Base-by-base conservation (phyloP, 441 rosid genomes). In the Pelargonium myrrhifolium region DNA sequence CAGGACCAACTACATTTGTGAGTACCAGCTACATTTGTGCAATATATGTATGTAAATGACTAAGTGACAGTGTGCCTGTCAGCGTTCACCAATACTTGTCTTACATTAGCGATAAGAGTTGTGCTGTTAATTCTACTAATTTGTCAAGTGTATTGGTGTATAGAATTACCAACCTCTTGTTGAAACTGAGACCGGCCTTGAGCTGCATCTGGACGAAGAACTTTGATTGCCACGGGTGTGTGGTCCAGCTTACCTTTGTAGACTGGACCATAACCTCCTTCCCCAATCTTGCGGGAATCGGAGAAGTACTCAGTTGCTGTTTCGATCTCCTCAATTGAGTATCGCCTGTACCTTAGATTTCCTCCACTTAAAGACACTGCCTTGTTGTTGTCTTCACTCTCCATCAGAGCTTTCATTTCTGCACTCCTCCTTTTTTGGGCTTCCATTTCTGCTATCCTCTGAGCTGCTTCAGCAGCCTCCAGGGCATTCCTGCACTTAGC, bases 191-290 rank as follows among this genome's bases (percentile, higher is more conserved):
- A 71, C 68, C 82, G 77, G 20, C 97, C 98, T 78, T 90, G 97
- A 68, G 84, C 84, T 0, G 96, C 97, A 43, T 90, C 98, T 26
- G 94, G 86, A 22, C 90, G 82, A 28, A 93, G 79, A 61, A 89
- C 96, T 83, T 89, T 93, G 39, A 90, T 68, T 7, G 98, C 96
- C 24, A 89, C 96, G 0, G 84, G 79, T 2, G 98, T 93, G 59
- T 84, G 89, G 74, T 90, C 89, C 65, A 93, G 74, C 35, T 69
- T 60, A 53, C 88, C 76, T 70, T 67, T 80, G 80, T 78, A 93
- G 20, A 90, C 98, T 22, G 98, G 96, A 12, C 96, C 96, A 65
- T 90, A 90, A 40, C 98, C 98, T 51, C 98, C 97, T 85, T 87
- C 98, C 37, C 98, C 98, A 6, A 93, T 80, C 83, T 87, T 90